Percentiles rank a stretch among this genome's conserved stretches.
phyloP scores from a whole-genome alignment of 1,139 yeast genomes.

The Meyerozyma carpophila region DNA sequence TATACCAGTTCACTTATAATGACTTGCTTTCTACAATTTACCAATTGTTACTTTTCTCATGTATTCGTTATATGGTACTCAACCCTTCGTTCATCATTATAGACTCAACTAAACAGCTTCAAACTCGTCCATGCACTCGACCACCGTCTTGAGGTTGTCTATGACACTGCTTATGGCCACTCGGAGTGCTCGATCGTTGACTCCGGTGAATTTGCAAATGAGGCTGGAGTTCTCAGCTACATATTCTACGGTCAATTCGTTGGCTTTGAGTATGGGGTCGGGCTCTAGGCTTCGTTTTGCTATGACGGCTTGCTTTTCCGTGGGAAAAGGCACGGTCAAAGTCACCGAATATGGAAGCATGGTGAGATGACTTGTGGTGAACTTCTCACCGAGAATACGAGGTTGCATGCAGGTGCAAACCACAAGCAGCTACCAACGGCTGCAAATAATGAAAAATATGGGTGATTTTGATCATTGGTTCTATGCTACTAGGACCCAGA shows the following conservation, averaged over 20 bases:
- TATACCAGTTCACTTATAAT: too few relatives aligned
- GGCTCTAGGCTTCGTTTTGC: slow-evolving; percentile 60
- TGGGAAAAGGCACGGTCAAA: slow-evolving; percentile 58
- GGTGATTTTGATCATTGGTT: too few relatives aligned
- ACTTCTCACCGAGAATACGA: not conserved
- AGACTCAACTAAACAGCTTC: not conserved
- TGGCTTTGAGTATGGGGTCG: slow-evolving; percentile 71
- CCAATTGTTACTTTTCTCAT: too few relatives aligned
- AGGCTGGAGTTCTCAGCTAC: slow-evolving; percentile 24
- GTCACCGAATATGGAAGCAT: not conserved
- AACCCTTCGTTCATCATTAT: too few relatives aligned
- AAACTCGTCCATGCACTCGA: slow-evolving; percentile 61
- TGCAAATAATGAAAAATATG: too few relatives aligned
- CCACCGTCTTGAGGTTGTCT: slow-evolving; percentile 57
- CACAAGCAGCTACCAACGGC: too few relatives aligned
- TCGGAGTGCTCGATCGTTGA: slow-evolving; percentile 58
- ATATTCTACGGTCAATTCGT: slow-evolving; percentile 48
- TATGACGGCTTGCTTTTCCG: slow-evolving; percentile 53
- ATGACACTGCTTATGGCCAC: slow-evolving; percentile 67
- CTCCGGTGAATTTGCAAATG: slow-evolving; percentile 45
- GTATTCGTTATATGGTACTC: too few relatives aligned
- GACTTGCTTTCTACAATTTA: too few relatives aligned
- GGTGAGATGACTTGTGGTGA: not conserved
- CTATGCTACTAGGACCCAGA: too few relatives aligned
- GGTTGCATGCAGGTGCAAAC: not conserved